These are phyloP conservation scores for Sporothrix luriei DNA, from an alignment of 2,329 filamentous ascomycete species.

Conservation along the genomic window DNA sequence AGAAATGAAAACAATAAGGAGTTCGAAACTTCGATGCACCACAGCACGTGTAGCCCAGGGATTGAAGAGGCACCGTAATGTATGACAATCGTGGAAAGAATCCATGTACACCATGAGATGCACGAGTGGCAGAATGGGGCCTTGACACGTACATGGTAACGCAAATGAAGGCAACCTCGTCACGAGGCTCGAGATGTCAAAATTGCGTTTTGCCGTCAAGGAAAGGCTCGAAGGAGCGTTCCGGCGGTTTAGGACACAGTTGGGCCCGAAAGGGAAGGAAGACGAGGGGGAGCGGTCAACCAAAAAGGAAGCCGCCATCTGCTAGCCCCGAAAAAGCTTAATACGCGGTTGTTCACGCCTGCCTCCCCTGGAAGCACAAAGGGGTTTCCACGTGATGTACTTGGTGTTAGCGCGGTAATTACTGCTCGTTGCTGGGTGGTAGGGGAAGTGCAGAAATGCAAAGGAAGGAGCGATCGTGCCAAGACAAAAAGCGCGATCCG, in stretches of 20 bases:
- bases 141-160: not conserved
- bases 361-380: not conserved
- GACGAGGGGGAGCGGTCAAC: not conserved
- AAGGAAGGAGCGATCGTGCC: not conserved
- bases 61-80: not conserved
- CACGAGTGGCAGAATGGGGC: too few relatives aligned
- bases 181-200: constrained; percentile 7
- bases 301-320: not conserved
- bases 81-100: too few relatives aligned
- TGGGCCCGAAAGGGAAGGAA: not conserved
- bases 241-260: not conserved
- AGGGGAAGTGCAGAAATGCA: not conserved
- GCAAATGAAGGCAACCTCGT: constrained; percentile 6
- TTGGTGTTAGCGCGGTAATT: not conserved
- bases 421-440: too few relatives aligned
- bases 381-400: constrained; percentile 18
- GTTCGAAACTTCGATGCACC: too few relatives aligned
- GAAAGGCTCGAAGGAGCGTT: not conserved
- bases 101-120: not conserved
- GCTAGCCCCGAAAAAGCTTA: not conserved
- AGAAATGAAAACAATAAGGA: too few relatives aligned
- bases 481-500: constrained; percentile 1
- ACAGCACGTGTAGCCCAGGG: not conserved
- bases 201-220: not conserved
- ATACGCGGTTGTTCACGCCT: not conserved